Percentiles rank a stretch among this genome's conserved stretches.
Conservation (phyloP, 202 grass and related monocot genomes). For the Dendrocalamus latiflorus region DNA sequence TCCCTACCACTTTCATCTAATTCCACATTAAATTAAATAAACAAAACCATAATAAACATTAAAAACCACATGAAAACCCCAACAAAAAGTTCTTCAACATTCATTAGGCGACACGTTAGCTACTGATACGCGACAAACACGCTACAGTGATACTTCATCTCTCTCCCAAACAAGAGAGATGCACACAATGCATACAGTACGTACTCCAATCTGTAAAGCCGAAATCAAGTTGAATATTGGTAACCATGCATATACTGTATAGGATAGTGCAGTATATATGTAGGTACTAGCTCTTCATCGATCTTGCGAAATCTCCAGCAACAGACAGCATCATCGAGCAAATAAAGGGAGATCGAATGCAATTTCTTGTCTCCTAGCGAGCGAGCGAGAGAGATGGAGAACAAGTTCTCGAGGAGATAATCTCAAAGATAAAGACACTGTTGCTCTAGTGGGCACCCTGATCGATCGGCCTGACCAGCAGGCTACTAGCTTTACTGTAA, state of each 20-base stretch:
- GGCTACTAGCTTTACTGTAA: not conserved
- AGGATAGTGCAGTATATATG: not conserved
- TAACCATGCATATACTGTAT: not conserved
- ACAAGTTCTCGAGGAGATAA: not conserved
- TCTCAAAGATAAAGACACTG: not conserved
- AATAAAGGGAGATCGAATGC: not conserved
- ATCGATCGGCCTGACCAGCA: not conserved
- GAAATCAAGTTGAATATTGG: not conserved
- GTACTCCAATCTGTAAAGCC: not conserved
- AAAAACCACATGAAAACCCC: too few species aligned
- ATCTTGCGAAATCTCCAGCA: too few species aligned
- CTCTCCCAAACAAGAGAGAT: not conserved
- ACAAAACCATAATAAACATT: too few species aligned
- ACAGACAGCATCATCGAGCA: not conserved
- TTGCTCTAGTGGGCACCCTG: not conserved
- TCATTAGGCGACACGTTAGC: not conserved
- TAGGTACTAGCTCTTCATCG: not conserved
- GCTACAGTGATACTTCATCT: not conserved
- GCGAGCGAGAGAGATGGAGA: not conserved
- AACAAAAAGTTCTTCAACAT: not conserved
- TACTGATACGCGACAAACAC: not conserved
- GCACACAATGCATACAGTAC: not conserved
- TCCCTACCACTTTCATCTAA: too few species aligned
- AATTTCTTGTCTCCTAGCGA: not conserved
- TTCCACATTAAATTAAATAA: too few species aligned